Base-by-base conservation (phyloP, 73 alveolate species). In the Paramecium primaurelia region DNA sequence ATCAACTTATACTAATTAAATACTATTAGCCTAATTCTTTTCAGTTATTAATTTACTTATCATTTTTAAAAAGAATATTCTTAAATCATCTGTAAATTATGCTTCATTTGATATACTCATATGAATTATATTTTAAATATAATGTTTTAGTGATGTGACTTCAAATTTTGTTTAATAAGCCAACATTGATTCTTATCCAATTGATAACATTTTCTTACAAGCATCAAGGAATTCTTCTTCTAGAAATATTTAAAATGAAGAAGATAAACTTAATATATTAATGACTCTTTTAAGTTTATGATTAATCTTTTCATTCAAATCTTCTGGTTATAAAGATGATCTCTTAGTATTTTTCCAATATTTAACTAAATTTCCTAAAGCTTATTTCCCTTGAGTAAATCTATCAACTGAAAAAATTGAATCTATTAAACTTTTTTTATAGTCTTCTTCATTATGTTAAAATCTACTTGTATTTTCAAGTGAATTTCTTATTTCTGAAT, bases 41-140 rank as follows among this genome's bases (percentile, higher is more conserved):
- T 75, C 88, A 40, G 60, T 75, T 14, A 75, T 75, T 37, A 75
- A 32, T 75, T 45, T 34, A 16, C 60, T 37, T 37, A 75, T 22
- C 49, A 75, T 32, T 40, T 37, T 75, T 75, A 75, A 75, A 22
- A 75, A 75, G 59, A 75, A 75, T 16, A 75, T 75, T 75, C 49
- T 75, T 37, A 75, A 34, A 68, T 68, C 51, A 68, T 68, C 84
- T 25, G 84, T 28, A 54, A 54, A 54, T 54, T 54, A 14, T 4
- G 47, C 30, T 28, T 34, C 47, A 68, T 68, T 28, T 28, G 40
- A 68, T 9, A 68, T 68, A 25, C 47, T 68, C 84, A 68, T 32
- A 32, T 68, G 40, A 25, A 68, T 68, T 22, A 34, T 32, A 68
- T 68, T 68, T 68, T 34, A 32, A 68, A 68, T 68, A 12, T 32